Evolutionary conservation across 2,329 filamentous ascomycete genomes (phyloP), one percentile per base, ranked within the genome.

Genomic region (Aciculosporium take): DNA sequence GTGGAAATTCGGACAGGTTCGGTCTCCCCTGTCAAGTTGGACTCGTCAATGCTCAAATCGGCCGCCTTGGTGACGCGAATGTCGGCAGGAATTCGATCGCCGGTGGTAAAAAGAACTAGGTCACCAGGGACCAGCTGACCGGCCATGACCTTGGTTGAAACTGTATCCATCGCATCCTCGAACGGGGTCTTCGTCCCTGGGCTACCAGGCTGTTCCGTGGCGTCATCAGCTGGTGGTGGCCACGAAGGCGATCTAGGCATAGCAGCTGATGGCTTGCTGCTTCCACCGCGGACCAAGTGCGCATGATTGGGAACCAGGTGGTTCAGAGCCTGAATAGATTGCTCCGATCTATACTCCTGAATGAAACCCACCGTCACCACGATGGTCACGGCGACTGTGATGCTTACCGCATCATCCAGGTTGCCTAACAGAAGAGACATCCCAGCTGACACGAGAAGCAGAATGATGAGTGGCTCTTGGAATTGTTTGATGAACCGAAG

Each of bases 291-390:
- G 45, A 98, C 85, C n/a, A 96, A 69, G 63, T 98, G 88, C 24
- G 93, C 91, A 58, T 88, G 86, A 58, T 96, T 93, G 23, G 91
- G 93, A 0, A 98, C 89, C 21, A 98, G 68, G 53, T 91, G 85
- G 56, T 84, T 95, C 51, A 98, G 68, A 17, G 91, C 91, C 61
- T 98, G 91, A 49, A 98, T 78, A 3, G 89, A 96, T 62, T 98
- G 93, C 59, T 98, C 91, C 7, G 91, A 96, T 45, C 91, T 74
- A 60, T 98, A 98, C 63, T 98, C 91, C 58, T 98, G 91, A 40
- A 96, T 78, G 52, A 98, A 98, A 2, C 89, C 91, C 32, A 98
- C 91, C 0, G 82, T 83, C 20, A 98, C 88, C 5, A 98, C 91
- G 51, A 98, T 98, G 21, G 88, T 94, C 18, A 98, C 91, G 2